Conservation (phyloP, 2,329 filamentous ascomycete genomes). For the Venturia asperata region DNA sequence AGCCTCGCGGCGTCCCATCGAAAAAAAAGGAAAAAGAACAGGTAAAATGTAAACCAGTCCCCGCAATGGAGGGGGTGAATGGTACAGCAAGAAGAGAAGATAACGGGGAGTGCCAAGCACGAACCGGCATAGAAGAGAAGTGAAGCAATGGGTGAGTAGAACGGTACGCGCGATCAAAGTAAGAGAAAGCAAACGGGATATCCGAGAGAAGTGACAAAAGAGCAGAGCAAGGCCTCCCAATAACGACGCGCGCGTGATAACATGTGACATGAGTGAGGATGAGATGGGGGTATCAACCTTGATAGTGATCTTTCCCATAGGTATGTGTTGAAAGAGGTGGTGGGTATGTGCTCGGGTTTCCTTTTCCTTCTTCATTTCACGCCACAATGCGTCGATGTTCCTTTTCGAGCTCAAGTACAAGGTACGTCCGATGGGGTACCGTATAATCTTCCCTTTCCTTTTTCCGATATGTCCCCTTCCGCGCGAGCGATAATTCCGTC, state of each 20-base stretch:
- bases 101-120: neutral
- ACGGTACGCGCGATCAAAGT: no score
- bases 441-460: neutral
- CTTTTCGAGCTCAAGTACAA: neutral
- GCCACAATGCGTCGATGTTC: neutral
- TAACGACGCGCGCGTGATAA: no score
- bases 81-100: neutral
- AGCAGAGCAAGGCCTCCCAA: constrained; percentile 1
- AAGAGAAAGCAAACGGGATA: neutral
- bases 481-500: neutral
- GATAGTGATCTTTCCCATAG: constrained; percentile 4
- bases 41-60: no score
- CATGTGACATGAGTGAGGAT: neutral
- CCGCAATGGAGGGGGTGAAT: no score
- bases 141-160: neutral
- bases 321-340: neutral
- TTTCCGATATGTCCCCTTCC: neutral
- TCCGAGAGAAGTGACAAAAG: neutral
- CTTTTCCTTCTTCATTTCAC: neutral
- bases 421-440: neutral
- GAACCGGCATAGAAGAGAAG: constrained; percentile 18
- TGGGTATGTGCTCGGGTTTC: no score
- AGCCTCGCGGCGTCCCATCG: no score
- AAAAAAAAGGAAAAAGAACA: no score
- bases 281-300: neutral